phyloP scores from a whole-genome alignment of 2,329 filamentous ascomycete species.

The Diaporthe amygdali region DNA sequence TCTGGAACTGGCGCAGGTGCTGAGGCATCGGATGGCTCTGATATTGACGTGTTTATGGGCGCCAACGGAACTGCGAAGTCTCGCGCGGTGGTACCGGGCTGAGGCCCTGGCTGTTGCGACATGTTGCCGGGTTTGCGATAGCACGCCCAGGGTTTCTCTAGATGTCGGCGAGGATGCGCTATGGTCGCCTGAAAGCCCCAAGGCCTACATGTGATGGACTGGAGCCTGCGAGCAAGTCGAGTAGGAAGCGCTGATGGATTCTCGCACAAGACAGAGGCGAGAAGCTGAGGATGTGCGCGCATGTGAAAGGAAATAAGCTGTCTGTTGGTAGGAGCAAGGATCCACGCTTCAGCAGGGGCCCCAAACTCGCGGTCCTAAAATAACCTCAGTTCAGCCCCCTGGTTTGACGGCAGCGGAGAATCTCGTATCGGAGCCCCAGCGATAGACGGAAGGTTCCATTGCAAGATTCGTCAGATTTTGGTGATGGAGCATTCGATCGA shows the following conservation, averaged over 20 bases:
- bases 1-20: background rate
- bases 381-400: background rate
- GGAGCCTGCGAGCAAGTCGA: no score
- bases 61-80: conserved; percentile 24
- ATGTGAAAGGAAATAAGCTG: conserved; percentile 3
- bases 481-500: background rate
- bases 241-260: background rate
- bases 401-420: background rate
- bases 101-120: background rate
- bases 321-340: background rate
- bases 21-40: background rate
- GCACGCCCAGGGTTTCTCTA: no score
- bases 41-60: conserved; percentile 6
- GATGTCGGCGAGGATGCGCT: background rate
- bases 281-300: background rate
- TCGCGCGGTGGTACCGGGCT: conserved; percentile 11
- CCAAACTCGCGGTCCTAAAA: conserved; percentile 1
- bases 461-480: background rate
- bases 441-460: background rate
- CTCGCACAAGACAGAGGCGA: background rate
- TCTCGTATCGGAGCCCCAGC: background rate
- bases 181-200: background rate
- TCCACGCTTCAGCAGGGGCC: background rate
- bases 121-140: background rate
- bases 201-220: background rate